Percentiles rank a stretch among this genome's conserved stretches.
Conservation (phyloP, 164 flowering plant genomes). For the Protea cynaroides region DNA sequence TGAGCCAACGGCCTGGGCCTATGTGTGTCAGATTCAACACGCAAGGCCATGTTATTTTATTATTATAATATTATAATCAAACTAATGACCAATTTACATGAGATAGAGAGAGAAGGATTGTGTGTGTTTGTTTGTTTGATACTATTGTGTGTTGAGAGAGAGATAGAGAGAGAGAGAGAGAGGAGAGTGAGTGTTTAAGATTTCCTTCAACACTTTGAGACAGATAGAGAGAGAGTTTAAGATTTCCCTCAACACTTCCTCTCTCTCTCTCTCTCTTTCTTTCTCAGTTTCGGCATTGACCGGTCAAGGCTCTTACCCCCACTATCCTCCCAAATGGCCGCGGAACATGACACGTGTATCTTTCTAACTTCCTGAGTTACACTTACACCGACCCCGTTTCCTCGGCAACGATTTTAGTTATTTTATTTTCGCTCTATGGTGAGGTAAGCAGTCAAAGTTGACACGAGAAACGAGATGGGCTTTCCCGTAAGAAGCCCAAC, state of each 20-base stretch:
- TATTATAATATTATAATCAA: conserved; percentile 6
- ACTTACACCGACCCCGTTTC: conserved; percentile 10
- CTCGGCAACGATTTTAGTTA: conserved; percentile 12
- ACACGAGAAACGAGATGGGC: no score
- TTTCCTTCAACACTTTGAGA: no score
- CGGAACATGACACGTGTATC: no score
- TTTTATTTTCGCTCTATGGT: background rate
- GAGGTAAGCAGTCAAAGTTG: conserved; percentile 1
- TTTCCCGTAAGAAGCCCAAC: no score
- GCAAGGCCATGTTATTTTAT: conserved; percentile 36
- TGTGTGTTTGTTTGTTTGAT: no score
- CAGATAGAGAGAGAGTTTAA: no score
- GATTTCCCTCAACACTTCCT: background rate
- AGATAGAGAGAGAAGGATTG: no score
- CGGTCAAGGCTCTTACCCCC: background rate
- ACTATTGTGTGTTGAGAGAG: no score
- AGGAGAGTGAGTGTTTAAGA: no score
- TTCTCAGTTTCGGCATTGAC: no score
- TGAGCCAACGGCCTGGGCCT: conserved; percentile 31
- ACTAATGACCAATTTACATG: background rate
- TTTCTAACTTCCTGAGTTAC: background rate
- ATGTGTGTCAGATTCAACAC: conserved; percentile 28
- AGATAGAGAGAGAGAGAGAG: no score
- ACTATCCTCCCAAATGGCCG: no score
- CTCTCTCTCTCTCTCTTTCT: conserved; percentile 7